Evolutionary conservation across 2,329 filamentous ascomycete species (phyloP), one percentile per base, ranked within the genome.

Genomic region (Chaetomiaceae sp.): DNA sequence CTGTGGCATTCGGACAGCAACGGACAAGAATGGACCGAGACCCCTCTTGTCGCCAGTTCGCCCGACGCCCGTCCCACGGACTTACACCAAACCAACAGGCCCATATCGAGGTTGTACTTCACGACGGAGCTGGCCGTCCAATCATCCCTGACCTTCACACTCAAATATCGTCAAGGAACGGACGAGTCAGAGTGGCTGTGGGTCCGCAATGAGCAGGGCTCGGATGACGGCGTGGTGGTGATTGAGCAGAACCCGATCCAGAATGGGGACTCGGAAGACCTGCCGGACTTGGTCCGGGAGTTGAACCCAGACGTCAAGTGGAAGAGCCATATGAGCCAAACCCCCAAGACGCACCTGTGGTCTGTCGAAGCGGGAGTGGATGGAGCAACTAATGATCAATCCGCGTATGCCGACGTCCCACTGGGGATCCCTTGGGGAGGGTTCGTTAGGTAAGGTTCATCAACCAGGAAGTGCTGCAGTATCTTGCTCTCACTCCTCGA

Each of bases 301-400:
- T 66, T 87, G 2, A 81, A 82, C 54, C 65, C 75, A 1, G 74
- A 74, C 4, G 73, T 89, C 54, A 68, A 66, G 8, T 70, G 85
- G 31, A 70, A 73, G 27, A 70, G 75, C 16, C 74, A 77, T 44
- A 66, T 73, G 53, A 87, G 85, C 55, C 85, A 91, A 54, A 82
- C 82, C 2, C 83, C 85, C 3, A 71, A 79, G 17, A 87, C 86
- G 1, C 71, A 74, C n/a, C 70, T 92, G 0, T 92, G 87, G 85
- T 78, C 76, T n/a, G 66, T 91, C 17, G 75, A 79, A 21, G 71
- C 77, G 12, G 67, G 71, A 0, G 76, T 87, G 34, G 69, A 76
- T 31, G 70, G 78, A 4, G 81, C 83, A 1, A 69, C 77, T 17
- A 78, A 75, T 0, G 73, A 81, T 34, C 65, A 73, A 3, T 86